Base-by-base conservation (phyloP, 73 alveolate genomes). In the Effrenium voratum region DNA sequence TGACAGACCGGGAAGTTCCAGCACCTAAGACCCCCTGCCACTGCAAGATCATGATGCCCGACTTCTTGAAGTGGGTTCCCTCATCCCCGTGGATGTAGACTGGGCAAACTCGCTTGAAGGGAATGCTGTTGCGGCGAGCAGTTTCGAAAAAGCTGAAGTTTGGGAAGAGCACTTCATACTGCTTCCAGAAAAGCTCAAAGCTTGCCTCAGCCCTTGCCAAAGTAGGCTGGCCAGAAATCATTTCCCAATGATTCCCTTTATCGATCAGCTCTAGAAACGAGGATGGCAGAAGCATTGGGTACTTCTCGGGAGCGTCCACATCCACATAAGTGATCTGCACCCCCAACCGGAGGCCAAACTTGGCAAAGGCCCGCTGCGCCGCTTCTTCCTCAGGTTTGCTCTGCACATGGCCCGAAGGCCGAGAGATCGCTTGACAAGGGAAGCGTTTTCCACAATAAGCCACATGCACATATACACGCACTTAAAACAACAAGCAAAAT, bases 51-150 rank as follows among this genome's bases (percentile, higher is more conserved):
- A 85, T 85, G 30, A 85, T 40, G 28, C 60, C 93, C 3, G 66
- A 36, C 36, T 66, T 44, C 47, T 57, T 85, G 63, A 38, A 85
- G 43, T 85, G 34, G 0, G 79, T 52, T 16, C 93, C 79, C 38
- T 85, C 93, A 15, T 85, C 93, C 13, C 93, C 93, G 45, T 85
- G 93, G 10, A 85, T 46, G 63, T 38, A 44, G 44, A 63, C n/a
- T 13, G 93, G 93, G 49, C 73, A 44, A 28, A 47, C 45, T 12
- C 80, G 79, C 4, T 5, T 13, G 16, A 59, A 12, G 43, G 38
- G 60, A 4, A 85, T 46, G 46, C 57, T 32, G 12, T 32, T 13
- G 4, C 70, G 81, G 38, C 75, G 80, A 24, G 60, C 63, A 41
- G 8, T 34, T 5, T 2, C 34, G 24, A 36, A 85, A 0, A 85